Evolutionary conservation across 1,284 basidiomycete species (phyloP).

Genomic region (Coriolopsis trogii): DNA sequence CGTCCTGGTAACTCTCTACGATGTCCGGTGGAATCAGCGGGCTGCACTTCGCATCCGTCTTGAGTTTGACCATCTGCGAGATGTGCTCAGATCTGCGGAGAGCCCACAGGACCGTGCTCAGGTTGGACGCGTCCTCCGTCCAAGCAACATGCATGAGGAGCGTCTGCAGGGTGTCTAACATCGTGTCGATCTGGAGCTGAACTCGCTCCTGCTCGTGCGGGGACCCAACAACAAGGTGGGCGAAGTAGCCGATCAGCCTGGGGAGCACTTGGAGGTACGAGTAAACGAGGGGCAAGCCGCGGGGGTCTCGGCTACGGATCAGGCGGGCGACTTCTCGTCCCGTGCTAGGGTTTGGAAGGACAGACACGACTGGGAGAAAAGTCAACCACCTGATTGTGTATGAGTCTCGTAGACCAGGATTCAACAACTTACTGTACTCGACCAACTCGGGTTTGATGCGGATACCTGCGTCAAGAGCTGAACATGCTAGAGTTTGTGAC

Average conservation of each 20-base stretch:
- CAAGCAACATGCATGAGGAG: conserved; percentile 5
- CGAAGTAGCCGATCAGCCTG: not conserved
- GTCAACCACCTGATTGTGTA: not conserved
- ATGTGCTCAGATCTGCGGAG: conserved; percentile 7
- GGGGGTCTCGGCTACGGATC: not conserved
- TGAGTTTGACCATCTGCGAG: conserved; percentile 3
- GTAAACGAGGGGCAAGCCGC: not conserved
- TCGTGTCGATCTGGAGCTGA: conserved; percentile 4
- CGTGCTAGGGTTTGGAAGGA: not conserved
- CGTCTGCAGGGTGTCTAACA: conserved; percentile 1
- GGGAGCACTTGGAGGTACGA: conserved; percentile 4
- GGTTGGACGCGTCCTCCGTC: conserved; percentile 5
- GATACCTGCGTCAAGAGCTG: not conserved
- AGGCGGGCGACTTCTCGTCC: not conserved
- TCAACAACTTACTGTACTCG: conserved; percentile 3
- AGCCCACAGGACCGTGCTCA: conserved; percentile 8
- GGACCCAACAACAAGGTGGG: not conserved
- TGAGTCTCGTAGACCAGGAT: not conserved
- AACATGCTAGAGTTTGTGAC: not conserved
- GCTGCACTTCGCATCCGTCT: conserved; percentile 8
- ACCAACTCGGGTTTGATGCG: conserved; percentile 1
- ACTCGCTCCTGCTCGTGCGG: conserved; percentile 5
- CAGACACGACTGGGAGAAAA: not conserved
- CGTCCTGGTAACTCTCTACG: conserved; percentile 5
- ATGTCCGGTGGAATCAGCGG: conserved; percentile 7